These are phyloP conservation scores for Trichoderma brevicompactum DNA, from an alignment of 2,329 filamentous ascomycete species.

Conservation along the genomic window DNA sequence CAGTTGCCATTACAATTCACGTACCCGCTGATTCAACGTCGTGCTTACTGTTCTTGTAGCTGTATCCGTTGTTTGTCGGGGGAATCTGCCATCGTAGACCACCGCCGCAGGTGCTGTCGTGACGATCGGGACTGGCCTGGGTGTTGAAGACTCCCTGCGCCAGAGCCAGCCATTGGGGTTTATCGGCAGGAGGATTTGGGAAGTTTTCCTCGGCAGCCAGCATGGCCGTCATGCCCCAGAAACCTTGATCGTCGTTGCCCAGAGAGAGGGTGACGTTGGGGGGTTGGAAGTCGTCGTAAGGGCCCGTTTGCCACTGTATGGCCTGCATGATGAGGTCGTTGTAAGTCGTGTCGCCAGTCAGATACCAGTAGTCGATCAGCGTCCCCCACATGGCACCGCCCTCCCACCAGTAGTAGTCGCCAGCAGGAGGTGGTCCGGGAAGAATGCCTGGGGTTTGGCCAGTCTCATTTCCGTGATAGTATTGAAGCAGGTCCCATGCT, in stretches of 20 bases:
- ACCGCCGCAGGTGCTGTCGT: constrained; percentile 58
- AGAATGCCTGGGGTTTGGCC: constrained; percentile 54
- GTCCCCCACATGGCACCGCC: constrained; percentile 65
- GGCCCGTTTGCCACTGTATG: constrained; percentile 58
- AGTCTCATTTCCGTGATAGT: constrained; percentile 52
- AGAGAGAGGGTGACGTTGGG: constrained; percentile 55
- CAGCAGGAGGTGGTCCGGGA: constrained; percentile 51
- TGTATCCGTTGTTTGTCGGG: constrained; percentile 72
- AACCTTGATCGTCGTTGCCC: constrained; percentile 69
- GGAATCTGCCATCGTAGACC: constrained; percentile 81
- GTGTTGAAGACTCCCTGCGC: constrained; percentile 68
- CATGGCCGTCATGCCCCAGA: constrained; percentile 70
- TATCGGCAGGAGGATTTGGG: constrained; percentile 54
- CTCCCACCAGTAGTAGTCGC: constrained; percentile 70
- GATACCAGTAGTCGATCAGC: constrained; percentile 67
- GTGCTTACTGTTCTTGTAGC: constrained; percentile 67
- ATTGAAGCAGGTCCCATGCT: constrained; percentile 52
- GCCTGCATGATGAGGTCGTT: constrained; percentile 57
- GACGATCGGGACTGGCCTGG: constrained; percentile 59
- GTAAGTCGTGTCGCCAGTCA: constrained; percentile 63
- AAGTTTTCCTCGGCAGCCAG: constrained; percentile 62
- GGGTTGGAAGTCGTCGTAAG: constrained; percentile 60
- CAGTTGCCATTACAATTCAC: neutral
- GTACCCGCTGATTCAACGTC: neutral
- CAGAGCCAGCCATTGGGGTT: constrained; percentile 60